Conservation (phyloP, 768 basidiomycete species). For the Suillus placidus region DNA sequence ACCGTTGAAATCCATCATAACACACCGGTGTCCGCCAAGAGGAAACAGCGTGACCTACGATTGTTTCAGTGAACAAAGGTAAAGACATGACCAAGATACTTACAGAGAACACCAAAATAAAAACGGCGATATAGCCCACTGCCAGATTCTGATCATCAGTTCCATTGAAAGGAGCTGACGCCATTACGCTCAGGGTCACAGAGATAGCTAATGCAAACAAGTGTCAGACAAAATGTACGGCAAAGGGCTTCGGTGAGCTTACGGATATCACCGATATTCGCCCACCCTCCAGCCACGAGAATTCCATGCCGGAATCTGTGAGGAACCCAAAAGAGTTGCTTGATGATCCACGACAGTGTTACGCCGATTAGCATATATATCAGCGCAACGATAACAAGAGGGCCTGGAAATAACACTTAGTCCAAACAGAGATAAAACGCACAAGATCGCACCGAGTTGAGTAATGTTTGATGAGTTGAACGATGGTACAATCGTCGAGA, state of each 20-base stretch:
- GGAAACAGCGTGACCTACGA: slow-evolving; percentile 66
- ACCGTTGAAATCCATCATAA: slow-evolving; percentile 66
- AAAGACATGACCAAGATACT: slow-evolving; percentile 16
- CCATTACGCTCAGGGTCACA: slow-evolving; percentile 65
- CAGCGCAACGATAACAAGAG: slow-evolving; percentile 61
- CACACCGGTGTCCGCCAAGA: slow-evolving; percentile 53
- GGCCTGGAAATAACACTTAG: slow-evolving; percentile 45
- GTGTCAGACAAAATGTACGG: neutral
- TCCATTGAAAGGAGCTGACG: slow-evolving; percentile 62
- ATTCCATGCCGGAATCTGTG: slow-evolving; percentile 75
- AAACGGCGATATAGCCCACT: slow-evolving; percentile 66
- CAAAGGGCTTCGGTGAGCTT: slow-evolving; percentile 24
- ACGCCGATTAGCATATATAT: slow-evolving; percentile 62
- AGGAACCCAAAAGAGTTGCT: slow-evolving; percentile 74
- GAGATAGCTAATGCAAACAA: slow-evolving; percentile 53
- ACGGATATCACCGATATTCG: slow-evolving; percentile 75
- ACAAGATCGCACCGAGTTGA: slow-evolving; percentile 48
- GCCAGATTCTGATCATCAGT: slow-evolving; percentile 58
- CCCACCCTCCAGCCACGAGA: slow-evolving; percentile 68
- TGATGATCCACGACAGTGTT: slow-evolving; percentile 53
- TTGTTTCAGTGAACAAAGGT: neutral
- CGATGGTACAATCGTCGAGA: slow-evolving; percentile 72
- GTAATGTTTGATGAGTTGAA: slow-evolving; percentile 59
- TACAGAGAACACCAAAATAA: slow-evolving; percentile 63
- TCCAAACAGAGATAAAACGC: neutral